These are phyloP conservation scores for Nakataea oryzae DNA, from an alignment of 2,329 filamentous ascomycete genomes.

Conservation along the genomic window DNA sequence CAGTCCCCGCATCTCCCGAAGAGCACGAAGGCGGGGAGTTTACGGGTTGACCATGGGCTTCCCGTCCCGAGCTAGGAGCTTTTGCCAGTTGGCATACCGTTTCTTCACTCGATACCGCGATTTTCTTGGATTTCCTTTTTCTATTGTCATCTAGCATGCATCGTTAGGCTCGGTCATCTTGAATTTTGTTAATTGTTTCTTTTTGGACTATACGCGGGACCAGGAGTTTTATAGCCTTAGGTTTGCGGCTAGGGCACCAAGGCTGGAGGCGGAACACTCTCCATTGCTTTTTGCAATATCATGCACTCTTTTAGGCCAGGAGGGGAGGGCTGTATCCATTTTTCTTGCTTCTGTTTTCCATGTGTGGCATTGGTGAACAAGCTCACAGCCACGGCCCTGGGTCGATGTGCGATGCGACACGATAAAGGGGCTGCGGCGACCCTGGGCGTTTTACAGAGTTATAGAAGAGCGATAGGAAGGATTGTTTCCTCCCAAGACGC, in stretches of 20 bases:
- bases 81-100: neutral
- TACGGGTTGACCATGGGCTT: conserved; percentile 9
- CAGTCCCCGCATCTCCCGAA: conserved; percentile 9
- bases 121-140: neutral
- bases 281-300: neutral
- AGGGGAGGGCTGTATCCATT: neutral
- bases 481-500: neutral
- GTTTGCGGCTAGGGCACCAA: no score
- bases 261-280: neutral
- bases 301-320: neutral
- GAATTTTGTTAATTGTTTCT: neutral
- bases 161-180: neutral
- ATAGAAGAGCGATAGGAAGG: neutral
- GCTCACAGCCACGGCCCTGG: neutral
- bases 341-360: neutral
- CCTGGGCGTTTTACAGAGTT: neutral
- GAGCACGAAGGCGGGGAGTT: conserved; percentile 15
- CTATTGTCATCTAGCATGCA: neutral
- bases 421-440: neutral
- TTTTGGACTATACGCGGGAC: neutral
- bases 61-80: neutral
- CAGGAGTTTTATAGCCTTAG: neutral
- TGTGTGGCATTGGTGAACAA: neutral
- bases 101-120: neutral
- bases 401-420: neutral